A percentile compares a stretch with the other conserved stretches of the same genome.
Conservation (phyloP, 2,329 filamentous ascomycete species). For the Colletotrichum sp. region DNA sequence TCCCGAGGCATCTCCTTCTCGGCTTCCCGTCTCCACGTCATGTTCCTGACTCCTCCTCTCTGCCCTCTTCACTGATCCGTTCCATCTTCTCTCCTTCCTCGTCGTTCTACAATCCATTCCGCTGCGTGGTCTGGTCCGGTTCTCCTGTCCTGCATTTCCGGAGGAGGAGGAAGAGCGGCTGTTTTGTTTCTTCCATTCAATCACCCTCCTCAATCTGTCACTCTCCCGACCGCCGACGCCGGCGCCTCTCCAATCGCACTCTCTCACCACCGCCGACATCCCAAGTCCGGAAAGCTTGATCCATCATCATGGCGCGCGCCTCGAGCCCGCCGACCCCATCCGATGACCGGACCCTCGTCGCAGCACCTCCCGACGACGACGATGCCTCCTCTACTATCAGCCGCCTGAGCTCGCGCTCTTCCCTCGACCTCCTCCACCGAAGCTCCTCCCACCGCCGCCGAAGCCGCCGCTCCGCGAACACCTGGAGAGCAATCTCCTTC, state of each 20-base stretch:
- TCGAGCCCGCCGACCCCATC: neutral
- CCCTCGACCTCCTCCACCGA: constrained; percentile 18
- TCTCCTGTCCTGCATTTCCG: neutral
- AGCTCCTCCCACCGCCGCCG: constrained; percentile 9
- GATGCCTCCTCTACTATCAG: constrained; percentile 22
- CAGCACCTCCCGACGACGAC: neutral
- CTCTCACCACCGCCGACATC: neutral
- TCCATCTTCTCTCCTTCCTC: neutral
- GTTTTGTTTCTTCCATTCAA: neutral
- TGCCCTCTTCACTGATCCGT: neutral
- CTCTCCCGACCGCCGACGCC: neutral
- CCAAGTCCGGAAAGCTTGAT: neutral
- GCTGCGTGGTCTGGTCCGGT: neutral
- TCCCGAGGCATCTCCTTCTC: constrained; percentile 9
- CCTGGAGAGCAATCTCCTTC: constrained; percentile 53
- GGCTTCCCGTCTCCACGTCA: neutral
- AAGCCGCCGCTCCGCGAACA: constrained; percentile 28
- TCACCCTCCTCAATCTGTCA: neutral
- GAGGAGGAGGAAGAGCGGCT: neutral
- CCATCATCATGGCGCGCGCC: constrained; percentile 14
- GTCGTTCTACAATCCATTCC: neutral
- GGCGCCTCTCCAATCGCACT: neutral
- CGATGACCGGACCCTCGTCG: constrained; percentile 1
- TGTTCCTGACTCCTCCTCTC: neutral
- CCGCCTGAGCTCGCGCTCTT: constrained; percentile 25